Percentiles rank a stretch among this genome's conserved stretches.
Evolutionary conservation across 352 stramenopile genomes (phyloP).

Genomic region (Phytophthora tentaculata): DNA sequence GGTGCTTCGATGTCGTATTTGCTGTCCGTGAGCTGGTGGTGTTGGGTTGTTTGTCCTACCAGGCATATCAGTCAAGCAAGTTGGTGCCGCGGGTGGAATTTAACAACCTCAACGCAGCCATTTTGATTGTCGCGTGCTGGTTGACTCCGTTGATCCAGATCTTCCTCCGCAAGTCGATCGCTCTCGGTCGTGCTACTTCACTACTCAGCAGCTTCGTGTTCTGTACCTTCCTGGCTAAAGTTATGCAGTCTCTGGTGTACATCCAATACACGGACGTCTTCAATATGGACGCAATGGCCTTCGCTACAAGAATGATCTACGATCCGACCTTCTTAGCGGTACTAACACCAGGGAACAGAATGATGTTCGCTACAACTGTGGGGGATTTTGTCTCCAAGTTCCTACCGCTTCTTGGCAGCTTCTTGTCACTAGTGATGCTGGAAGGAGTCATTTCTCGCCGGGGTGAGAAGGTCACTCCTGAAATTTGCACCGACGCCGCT

Average conservation of each 20-base stretch:
- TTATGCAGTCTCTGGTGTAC: conserved; percentile 20
- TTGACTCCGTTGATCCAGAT: conserved; percentile 29
- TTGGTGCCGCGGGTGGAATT: conserved; percentile 15
- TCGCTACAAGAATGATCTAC: conserved; percentile 22
- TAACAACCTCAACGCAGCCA: conserved; percentile 26
- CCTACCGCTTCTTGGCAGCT: conserved; percentile 23
- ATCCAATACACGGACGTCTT: conserved; percentile 18
- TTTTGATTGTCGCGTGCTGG: conserved; percentile 30
- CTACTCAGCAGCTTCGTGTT: conserved; percentile 27
- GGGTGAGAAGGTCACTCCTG: conserved; percentile 25
- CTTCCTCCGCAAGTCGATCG: conserved; percentile 14
- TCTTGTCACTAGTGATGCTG: conserved; percentile 29
- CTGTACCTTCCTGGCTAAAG: conserved; percentile 27
- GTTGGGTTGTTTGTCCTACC: conserved; percentile 28
- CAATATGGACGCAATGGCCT: conserved; percentile 5
- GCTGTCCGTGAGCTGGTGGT: conserved; percentile 24
- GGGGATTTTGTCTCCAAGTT: conserved; percentile 29
- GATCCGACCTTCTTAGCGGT: conserved; percentile 25
- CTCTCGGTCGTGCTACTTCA: conserved; percentile 18
- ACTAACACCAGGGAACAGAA: conserved; percentile 23
- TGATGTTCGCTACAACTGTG: conserved; percentile 33
- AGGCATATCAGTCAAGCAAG: conserved; percentile 32
- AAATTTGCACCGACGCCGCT: background rate
- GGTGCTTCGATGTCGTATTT: conserved; percentile 19
- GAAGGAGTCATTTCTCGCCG: conserved; percentile 19